Evolutionary conservation across 495 filamentous ascomycete species (phyloP).

Genomic region (Xylaria cubensis): DNA sequence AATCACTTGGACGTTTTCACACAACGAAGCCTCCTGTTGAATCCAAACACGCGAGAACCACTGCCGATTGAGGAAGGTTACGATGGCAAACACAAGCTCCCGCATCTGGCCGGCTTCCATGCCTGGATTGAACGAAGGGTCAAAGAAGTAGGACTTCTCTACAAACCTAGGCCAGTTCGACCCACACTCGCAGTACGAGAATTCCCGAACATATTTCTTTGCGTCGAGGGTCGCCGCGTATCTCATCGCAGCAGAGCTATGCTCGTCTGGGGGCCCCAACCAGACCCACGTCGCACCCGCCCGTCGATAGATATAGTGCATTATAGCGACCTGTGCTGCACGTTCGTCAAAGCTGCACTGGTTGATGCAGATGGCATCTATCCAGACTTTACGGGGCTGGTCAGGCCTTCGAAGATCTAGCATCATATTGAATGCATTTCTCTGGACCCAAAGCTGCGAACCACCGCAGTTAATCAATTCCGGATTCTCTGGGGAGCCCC

Average conservation of each 20-base stretch:
- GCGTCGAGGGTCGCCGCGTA: constrained; percentile 27
- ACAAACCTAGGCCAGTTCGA: constrained; percentile 13
- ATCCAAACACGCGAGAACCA: constrained; percentile 38
- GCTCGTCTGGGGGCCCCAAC: constrained; percentile 28
- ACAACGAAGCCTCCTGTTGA: constrained; percentile 36
- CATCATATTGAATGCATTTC: constrained; percentile 32
- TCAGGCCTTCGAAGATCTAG: constrained; percentile 26
- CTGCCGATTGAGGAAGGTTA: constrained; percentile 30
- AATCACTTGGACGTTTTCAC: constrained; percentile 17
- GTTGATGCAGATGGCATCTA: constrained; percentile 34
- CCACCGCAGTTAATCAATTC: constrained; percentile 25
- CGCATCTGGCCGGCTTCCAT: background rate
- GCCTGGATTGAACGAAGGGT: background rate
- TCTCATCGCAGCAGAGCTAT: constrained; percentile 23
- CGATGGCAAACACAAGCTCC: constrained; percentile 24
- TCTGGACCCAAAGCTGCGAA: constrained; percentile 26
- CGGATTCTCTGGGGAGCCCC: constrained; percentile 30
- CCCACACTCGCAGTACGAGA: constrained; percentile 13
- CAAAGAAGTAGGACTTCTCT: constrained; percentile 32
- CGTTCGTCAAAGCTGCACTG: constrained; percentile 32
- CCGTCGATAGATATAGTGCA: constrained; percentile 33
- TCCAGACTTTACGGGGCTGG: constrained; percentile 29
- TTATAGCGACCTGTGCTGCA: constrained; percentile 30
- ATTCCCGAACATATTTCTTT: constrained; percentile 15
- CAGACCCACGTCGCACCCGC: constrained; percentile 27